Percentiles rank a stretch among this genome's conserved stretches.
Conservation (phyloP, 78 protist genomes). For the Acrasis kona region DNA sequence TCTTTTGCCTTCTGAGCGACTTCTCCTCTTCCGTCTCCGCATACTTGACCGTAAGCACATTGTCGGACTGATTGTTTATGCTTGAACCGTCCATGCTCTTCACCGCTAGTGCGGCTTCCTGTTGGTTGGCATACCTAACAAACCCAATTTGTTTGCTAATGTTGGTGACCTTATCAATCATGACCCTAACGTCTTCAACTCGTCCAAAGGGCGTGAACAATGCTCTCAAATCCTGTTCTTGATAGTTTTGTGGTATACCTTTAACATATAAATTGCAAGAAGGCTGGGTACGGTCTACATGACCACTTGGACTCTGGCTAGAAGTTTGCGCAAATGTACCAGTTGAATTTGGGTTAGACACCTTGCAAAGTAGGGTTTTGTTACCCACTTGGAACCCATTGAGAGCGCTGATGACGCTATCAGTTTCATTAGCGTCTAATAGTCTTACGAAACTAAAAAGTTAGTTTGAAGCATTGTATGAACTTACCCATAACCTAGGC, state of each 20-base stretch:
- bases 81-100: background rate
- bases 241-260: too few relatives aligned
- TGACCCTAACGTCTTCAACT: too few relatives aligned
- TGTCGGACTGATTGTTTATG: slow-evolving; percentile 5
- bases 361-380: background rate
- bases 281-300: too few relatives aligned
- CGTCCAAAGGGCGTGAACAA: too few relatives aligned
- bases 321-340: too few relatives aligned
- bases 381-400: background rate
- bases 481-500: background rate
- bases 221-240: too few relatives aligned
- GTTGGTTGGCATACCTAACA: background rate
- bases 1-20: too few relatives aligned
- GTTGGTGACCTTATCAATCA: too few relatives aligned
- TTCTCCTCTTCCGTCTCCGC: background rate
- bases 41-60: background rate
- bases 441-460: background rate
- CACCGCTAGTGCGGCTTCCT: background rate
- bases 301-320: too few relatives aligned
- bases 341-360: background rate
- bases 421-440: background rate
- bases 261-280: too few relatives aligned
- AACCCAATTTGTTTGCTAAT: background rate
- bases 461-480: background rate
- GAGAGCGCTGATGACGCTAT: background rate